Percentiles rank a stretch among this genome's conserved stretches.
These are phyloP conservation scores for Kuraishia hungarica DNA, from an alignment of 805 yeast species.

Conservation along the genomic window DNA sequence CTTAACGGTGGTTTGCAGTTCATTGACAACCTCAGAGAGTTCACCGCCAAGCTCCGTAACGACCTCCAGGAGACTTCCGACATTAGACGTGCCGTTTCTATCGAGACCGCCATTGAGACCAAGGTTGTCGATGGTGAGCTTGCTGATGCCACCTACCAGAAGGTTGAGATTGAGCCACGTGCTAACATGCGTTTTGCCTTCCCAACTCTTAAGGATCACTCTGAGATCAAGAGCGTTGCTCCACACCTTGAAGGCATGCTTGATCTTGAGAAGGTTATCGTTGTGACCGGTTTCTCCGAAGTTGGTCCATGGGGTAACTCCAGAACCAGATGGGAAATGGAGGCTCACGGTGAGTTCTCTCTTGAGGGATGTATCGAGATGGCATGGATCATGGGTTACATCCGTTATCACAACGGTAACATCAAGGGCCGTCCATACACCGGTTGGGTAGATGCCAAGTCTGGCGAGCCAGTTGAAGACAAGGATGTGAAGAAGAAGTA, in stretches of 20 bases:
- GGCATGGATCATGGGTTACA: conserved; percentile 99
- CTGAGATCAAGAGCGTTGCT: conserved; percentile 58
- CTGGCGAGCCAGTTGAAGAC: conserved; percentile 89
- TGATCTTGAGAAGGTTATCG: conserved; percentile 86
- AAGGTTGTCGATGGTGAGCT: conserved; percentile 77
- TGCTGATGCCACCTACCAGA: conserved; percentile 79
- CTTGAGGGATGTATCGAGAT: conserved; percentile 97
- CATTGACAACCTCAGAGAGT: conserved; percentile 84
- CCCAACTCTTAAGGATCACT: conserved; percentile 79
- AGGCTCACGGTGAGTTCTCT: conserved; percentile 88
- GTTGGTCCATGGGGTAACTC: conserved; percentile 99
- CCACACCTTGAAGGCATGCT: conserved; percentile 83
- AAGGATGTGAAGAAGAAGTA: conserved; percentile 87
- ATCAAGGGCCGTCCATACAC: conserved; percentile 85
- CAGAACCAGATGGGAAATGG: conserved; percentile 99
- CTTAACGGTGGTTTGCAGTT: conserved; percentile 98
- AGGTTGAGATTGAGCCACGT: conserved; percentile 79
- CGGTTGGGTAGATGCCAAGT: conserved; percentile 97
- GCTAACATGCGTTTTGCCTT: conserved; percentile 91
- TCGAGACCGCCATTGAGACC: conserved; percentile 87
- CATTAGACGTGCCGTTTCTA: conserved; percentile 89
- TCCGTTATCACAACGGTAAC: conserved; percentile 89
- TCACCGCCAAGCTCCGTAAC: conserved; percentile 70
- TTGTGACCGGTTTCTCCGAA: conserved; percentile 96
- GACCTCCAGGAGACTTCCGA: conserved; percentile 78